These are phyloP conservation scores for Colletotrichum liriopes DNA, from an alignment of 2,329 filamentous ascomycete genomes.

Conservation along the genomic window DNA sequence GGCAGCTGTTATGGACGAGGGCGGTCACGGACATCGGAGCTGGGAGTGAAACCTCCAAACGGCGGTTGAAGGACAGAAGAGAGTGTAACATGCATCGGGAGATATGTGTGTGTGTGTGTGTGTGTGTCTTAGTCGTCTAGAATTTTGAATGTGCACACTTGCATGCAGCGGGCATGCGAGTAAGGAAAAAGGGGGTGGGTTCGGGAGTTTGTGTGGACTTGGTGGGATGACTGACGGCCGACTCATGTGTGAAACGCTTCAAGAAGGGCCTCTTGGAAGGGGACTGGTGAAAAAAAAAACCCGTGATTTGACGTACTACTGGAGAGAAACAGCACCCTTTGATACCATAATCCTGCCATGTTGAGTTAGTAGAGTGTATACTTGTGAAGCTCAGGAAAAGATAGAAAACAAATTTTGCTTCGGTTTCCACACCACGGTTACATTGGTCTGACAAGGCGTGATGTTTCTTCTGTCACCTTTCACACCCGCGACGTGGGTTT, in stretches of 20 bases:
- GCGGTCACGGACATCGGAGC: slow-evolving; percentile 39
- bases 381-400: not conserved
- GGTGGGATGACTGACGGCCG: slow-evolving; percentile 38
- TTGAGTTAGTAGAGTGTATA: slow-evolving; percentile 15
- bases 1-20: slow-evolving; percentile 40
- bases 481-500: slow-evolving; percentile 22
- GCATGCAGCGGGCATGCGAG: slow-evolving; percentile 3
- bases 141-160: not conserved
- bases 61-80: slow-evolving; percentile 3
- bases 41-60: slow-evolving; percentile 40
- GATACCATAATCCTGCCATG: slow-evolving; percentile 31
- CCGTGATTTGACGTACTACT: slow-evolving; percentile 19
- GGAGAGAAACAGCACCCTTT: slow-evolving; percentile 27
- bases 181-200: not conserved
- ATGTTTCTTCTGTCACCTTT: slow-evolving; percentile 37
- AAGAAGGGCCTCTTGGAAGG: slow-evolving; percentile 5
- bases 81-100: not conserved
- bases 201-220: slow-evolving; percentile 4
- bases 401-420: slow-evolving; percentile 16
- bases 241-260: slow-evolving; percentile 37
- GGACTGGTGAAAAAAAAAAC: not conserved
- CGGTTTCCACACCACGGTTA: slow-evolving; percentile 28
- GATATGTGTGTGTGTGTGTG: not conserved
- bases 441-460: slow-evolving; percentile 33
- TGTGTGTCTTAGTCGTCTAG: not conserved